Conservation (phyloP, 1,284 basidiomycete genomes). For the Tranzscheliella williamsii region DNA sequence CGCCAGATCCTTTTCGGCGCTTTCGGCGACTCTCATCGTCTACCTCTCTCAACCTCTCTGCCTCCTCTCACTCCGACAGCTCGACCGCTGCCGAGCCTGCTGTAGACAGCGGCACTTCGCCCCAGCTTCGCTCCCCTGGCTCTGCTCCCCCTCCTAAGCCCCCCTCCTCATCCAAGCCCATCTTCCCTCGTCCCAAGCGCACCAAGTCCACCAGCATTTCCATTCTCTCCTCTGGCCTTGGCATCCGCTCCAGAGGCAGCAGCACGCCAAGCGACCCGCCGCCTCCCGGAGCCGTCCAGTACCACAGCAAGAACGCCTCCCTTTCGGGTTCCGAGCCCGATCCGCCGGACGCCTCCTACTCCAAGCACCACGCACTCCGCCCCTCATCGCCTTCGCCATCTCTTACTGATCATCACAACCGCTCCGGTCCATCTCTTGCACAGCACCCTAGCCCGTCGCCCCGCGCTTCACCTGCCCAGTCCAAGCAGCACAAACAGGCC, state of each 20-base stretch:
- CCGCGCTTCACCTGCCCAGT: conserved; percentile 1
- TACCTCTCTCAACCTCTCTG: conserved; percentile 19
- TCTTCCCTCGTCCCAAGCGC: conserved; percentile 16
- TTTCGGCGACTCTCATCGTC: conserved; percentile 29
- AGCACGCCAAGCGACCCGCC: conserved; percentile 1
- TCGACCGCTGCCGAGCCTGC: not conserved
- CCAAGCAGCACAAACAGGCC: conserved; percentile 34
- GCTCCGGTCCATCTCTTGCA: conserved; percentile 1
- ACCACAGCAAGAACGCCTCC: conserved; percentile 29
- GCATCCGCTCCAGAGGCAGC: conserved; percentile 4
- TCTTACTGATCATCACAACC: too few species aligned
- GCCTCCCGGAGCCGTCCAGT: not conserved
- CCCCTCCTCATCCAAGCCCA: conserved; percentile 21
- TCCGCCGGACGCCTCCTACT: not conserved
- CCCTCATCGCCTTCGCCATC: not conserved
- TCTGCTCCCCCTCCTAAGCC: conserved; percentile 28
- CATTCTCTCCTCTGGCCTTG: conserved; percentile 20
- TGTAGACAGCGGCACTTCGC: not conserved
- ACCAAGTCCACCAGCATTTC: conserved; percentile 40
- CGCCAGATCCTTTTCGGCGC: conserved; percentile 37
- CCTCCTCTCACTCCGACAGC: conserved; percentile 5
- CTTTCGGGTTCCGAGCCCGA: conserved; percentile 19
- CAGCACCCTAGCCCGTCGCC: too few species aligned
- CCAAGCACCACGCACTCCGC: not conserved
- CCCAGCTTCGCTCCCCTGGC: not conserved